These are phyloP conservation scores for Trichoderma sp. DNA, from an alignment of 2,329 filamentous ascomycete species.

Conservation along the genomic window DNA sequence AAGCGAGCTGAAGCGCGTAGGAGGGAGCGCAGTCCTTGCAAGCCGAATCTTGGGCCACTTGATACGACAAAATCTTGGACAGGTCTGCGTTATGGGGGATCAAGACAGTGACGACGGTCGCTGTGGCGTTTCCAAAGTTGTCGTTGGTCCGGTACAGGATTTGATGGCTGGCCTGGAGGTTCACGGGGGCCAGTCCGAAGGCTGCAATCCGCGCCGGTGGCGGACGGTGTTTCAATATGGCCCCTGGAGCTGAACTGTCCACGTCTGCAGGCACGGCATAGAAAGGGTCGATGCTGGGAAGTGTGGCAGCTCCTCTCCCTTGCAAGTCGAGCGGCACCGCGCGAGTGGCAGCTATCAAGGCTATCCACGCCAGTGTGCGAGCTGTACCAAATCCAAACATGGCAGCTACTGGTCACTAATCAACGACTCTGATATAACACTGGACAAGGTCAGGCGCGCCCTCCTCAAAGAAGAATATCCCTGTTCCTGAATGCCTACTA, in stretches of 20 bases:
- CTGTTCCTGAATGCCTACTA: neutral
- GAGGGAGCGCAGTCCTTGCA: slow-evolving; percentile 42
- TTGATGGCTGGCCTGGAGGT: slow-evolving; percentile 37
- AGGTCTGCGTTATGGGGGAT: slow-evolving; percentile 40
- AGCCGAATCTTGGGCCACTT: slow-evolving; percentile 47
- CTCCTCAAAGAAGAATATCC: neutral
- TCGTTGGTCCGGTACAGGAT: slow-evolving; percentile 48
- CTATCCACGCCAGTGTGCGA: neutral
- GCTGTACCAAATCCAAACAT: neutral
- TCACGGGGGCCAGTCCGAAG: slow-evolving; percentile 30
- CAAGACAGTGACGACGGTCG: slow-evolving; percentile 46
- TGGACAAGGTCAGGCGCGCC: neutral
- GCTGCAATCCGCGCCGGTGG: slow-evolving; percentile 34
- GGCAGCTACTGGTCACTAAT: neutral
- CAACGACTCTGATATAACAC: neutral
- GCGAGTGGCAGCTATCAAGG: slow-evolving; percentile 1
- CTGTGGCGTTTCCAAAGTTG: slow-evolving; percentile 41
- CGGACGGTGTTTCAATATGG: slow-evolving; percentile 33
- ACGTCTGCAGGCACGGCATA: slow-evolving; percentile 33
- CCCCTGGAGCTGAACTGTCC: slow-evolving; percentile 29
- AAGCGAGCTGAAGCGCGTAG: slow-evolving; percentile 33
- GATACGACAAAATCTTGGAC: slow-evolving; percentile 46
- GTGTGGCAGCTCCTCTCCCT: neutral
- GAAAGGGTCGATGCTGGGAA: slow-evolving; percentile 32
- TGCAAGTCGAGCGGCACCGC: neutral